These are phyloP conservation scores for Eutypella sp. DNA, from an alignment of 2,329 filamentous ascomycete species.

Conservation along the genomic window DNA sequence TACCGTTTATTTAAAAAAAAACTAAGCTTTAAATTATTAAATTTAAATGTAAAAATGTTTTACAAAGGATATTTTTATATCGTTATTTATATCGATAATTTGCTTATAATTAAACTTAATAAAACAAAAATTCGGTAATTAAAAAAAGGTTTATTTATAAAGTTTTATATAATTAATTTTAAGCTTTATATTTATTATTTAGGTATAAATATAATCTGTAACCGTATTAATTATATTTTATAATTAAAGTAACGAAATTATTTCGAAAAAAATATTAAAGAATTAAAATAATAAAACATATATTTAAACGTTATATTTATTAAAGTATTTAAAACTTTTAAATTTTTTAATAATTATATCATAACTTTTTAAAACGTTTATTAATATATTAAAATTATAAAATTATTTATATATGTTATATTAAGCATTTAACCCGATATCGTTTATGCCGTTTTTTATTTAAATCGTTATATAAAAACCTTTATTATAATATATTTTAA, in stretches of 20 bases:
- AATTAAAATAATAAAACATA: slow-evolving; percentile 4
- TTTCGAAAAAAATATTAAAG: slow-evolving; percentile 6
- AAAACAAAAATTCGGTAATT: slow-evolving; percentile 6
- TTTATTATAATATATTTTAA: not conserved
- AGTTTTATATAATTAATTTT: slow-evolving; percentile 8
- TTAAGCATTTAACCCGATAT: slow-evolving; percentile 4
- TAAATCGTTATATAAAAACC: slow-evolving; percentile 7
- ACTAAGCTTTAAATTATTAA: slow-evolving; percentile 1
- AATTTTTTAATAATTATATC: slow-evolving; percentile 4
- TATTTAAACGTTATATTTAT: slow-evolving; percentile 3
- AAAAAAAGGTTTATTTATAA: slow-evolving; percentile 4
- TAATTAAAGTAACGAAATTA: slow-evolving; percentile 5
- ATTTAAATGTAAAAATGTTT: slow-evolving; percentile 6
- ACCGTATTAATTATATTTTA: slow-evolving; percentile 5
- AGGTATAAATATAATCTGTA: slow-evolving; percentile 1
- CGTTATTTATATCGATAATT: slow-evolving; percentile 6
- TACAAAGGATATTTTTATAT: slow-evolving; percentile 6
- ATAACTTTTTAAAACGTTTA: not conserved
- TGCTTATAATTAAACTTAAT: slow-evolving; percentile 3
- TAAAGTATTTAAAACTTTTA: slow-evolving; percentile 3
- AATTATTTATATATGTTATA: slow-evolving; percentile 7
- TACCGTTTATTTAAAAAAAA: not conserved
- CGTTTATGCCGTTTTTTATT: slow-evolving; percentile 4
- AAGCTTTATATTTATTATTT: slow-evolving; percentile 7
- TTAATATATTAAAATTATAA: slow-evolving; percentile 7